A percentile compares a stretch with the other conserved stretches of the same genome.
These are phyloP conservation scores for Pseudogymnoascus sp. DNA, from an alignment of 2,329 filamentous ascomycete genomes.

Conservation along the genomic window DNA sequence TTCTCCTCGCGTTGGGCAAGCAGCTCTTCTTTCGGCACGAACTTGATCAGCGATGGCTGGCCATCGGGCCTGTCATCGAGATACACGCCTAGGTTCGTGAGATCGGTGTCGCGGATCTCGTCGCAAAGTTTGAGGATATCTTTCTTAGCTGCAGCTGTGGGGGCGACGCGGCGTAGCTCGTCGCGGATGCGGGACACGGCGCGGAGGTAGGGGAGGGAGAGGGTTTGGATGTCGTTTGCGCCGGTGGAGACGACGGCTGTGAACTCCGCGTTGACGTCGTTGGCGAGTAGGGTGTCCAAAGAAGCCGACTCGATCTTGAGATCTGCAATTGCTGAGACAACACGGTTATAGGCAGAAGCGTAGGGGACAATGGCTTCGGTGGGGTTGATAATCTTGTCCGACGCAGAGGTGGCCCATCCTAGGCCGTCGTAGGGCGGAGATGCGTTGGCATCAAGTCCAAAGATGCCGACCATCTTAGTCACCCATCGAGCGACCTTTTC, in stretches of 20 bases:
- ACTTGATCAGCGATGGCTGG: conserved; percentile 65
- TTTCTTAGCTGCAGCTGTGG: conserved; percentile 50
- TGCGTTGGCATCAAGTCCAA: conserved; percentile 62
- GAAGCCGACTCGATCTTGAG: conserved; percentile 41
- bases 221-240: conserved; percentile 43
- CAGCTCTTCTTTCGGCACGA: conserved; percentile 48
- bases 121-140: conserved; percentile 72
- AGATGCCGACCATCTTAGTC: conserved; percentile 74
- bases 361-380: conserved; percentile 41
- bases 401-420: conserved; percentile 42
- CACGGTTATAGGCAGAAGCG: conserved; percentile 35
- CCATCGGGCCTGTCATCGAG: conserved; percentile 70
- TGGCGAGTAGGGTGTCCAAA: conserved; percentile 36
- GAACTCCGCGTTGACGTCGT: conserved; percentile 41
- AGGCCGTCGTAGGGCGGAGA: conserved; percentile 45
- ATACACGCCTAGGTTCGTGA: conserved; percentile 78
- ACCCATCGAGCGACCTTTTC: conserved; percentile 65
- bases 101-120: conserved; percentile 67
- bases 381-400: conserved; percentile 34
- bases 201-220: conserved; percentile 48
- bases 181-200: conserved; percentile 51
- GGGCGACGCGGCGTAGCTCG: conserved; percentile 50
- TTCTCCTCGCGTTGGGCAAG: conserved; percentile 53
- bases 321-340: conserved; percentile 39
- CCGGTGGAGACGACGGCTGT: conserved; percentile 37